phyloP scores from a whole-genome alignment of 805 yeast genomes.

The Nematodospora valgi region DNA sequence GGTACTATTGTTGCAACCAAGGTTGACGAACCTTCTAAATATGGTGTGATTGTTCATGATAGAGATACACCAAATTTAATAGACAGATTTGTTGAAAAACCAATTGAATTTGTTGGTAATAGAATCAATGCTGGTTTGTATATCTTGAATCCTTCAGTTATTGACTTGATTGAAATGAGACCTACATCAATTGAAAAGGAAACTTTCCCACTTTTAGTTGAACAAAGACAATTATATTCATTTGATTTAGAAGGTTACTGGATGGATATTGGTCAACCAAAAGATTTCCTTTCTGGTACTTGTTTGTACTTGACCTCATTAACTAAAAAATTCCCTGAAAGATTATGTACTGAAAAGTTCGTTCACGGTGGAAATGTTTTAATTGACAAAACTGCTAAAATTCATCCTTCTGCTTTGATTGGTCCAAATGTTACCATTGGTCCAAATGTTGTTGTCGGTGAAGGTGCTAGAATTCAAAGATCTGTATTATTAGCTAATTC shows the following conservation, averaged over 20 bases:
- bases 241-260: conserved; percentile 99
- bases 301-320: conserved; percentile 85
- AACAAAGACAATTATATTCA: conserved; percentile 82
- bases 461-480: conserved; percentile 97
- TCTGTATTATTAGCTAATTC: conserved; percentile 91
- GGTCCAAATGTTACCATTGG: conserved; percentile 99
- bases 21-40: conserved; percentile 99
- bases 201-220: conserved; percentile 96
- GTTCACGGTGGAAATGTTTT: conserved; percentile 90
- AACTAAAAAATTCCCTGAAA: conserved; percentile 72
- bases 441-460: conserved; percentile 93
- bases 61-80: conserved; percentile 91
- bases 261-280: conserved; percentile 99
- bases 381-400: conserved; percentile 92
- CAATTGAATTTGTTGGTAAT: conserved; percentile 99
- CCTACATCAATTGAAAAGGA: conserved; percentile 99
- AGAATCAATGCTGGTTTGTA: conserved; percentile 99
- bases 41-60: conserved; percentile 99
- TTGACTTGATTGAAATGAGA: conserved; percentile 93
- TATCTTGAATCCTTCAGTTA: conserved; percentile 95
- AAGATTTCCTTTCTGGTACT: conserved; percentile 97
- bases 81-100: conserved; percentile 99
- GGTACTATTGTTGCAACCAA: conserved; percentile 99
- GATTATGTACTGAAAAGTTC: conserved; percentile 64
- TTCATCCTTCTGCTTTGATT: conserved; percentile 87